Base-by-base conservation (phyloP, 2,329 filamentous ascomycete genomes). In the Fusarium nygamai region DNA sequence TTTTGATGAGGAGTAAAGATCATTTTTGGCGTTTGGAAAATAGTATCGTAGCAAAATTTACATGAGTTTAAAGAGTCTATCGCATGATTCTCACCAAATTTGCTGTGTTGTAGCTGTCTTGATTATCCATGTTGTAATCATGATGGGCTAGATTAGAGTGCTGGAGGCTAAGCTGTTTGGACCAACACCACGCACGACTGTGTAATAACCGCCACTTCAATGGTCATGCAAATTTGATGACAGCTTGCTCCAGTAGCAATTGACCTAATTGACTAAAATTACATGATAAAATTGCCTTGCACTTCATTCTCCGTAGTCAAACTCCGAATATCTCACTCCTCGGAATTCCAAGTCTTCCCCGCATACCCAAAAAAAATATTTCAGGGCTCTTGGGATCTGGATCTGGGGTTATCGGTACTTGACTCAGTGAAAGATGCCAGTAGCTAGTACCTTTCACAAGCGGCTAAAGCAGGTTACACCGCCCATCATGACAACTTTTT, bases 331-430 rank as follows among this genome's bases (percentile, higher is more conserved):
- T 38, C 47, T 27, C 43, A 54, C 64, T 71, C 67, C 53, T 70
- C 67, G 67, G 67, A 70, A 71, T 56, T 70, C 36, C 61, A 64
- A 53, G 69, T 51, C 59, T 69, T 70, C 67, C 67, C 67, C 67
- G 67, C 67, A 69, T 70, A 69, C 43, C 54, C 44, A 70, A 56
- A 39, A 20, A 57, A 68, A 33, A 19, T 7, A 59, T 50, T 38
- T 14, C 43, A 56, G 41, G 65, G 66, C 56, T 50, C 39, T 48
- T 27, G 20, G n/a, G 46, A 22, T 48, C 20, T 31, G 31, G 51
- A 61, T 72, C 67, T 51, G 71, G 72, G 72, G 69, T 60, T 53
- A 74, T 53, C 71, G 41, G 34, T 75, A 74, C 72, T 56, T 74
- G 72, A 74, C 72, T 74, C 72, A 75, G 72, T 74, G 72, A 74